phyloP scores from a whole-genome alignment of 164 flowering plant genomes.

The Aristolochia contorta region DNA sequence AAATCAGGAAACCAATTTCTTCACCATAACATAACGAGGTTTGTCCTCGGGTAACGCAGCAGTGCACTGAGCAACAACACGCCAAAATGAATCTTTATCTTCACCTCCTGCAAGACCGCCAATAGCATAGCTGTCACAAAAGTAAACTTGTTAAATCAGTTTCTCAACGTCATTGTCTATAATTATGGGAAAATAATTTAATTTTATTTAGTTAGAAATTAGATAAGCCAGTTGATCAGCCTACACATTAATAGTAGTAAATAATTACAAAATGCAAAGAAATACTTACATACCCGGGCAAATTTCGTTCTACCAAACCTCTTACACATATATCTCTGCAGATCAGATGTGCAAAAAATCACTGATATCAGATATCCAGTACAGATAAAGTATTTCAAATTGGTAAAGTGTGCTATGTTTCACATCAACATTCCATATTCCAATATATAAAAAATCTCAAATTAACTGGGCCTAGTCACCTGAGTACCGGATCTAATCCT shows the following conservation, averaged over 20 bases:
- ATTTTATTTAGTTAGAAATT: too few relatives aligned
- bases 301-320: conserved; percentile 86
- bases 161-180: too few relatives aligned
- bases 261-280: neutral
- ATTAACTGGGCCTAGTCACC: conserved; percentile 26
- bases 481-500: conserved; percentile 78
- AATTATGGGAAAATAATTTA: too few relatives aligned
- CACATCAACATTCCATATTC: too few relatives aligned
- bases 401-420: too few relatives aligned
- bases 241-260: too few relatives aligned
- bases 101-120: conserved; percentile 99
- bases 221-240: neutral
- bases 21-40: conserved; percentile 98
- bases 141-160: conserved; percentile 24
- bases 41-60: conserved; percentile 90
- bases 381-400: too few relatives aligned
- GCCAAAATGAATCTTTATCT: conserved; percentile 98
- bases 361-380: neutral
- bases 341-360: neutral
- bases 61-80: conserved; percentile 97
- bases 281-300: conserved; percentile 74
- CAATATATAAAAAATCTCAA: too few relatives aligned
- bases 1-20: neutral
- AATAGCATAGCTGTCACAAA: conserved; percentile 91
- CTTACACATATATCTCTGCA: conserved; percentile 81